These are phyloP conservation scores for Fraxinus quadrangulata DNA, from an alignment of 257 asterid species.

Conservation along the genomic window DNA sequence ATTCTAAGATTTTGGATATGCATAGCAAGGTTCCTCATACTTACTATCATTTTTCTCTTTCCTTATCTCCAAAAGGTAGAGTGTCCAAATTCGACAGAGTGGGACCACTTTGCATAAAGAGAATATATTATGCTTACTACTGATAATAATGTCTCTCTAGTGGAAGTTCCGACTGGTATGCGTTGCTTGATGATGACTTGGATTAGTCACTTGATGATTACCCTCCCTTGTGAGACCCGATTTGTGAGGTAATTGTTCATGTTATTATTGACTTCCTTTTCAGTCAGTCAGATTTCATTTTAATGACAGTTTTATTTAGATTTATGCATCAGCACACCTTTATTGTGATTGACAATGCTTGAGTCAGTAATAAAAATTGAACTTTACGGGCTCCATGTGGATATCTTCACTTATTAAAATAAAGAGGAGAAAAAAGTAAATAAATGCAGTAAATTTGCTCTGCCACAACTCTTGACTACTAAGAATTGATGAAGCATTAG, in stretches of 20 bases:
- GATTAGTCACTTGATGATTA: background rate
- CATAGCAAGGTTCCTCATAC: conserved; percentile 15
- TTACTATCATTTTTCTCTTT: background rate
- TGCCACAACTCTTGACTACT: background rate
- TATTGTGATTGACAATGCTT: background rate
- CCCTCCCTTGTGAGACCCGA: conserved; percentile 74
- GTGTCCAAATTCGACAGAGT: conserved; percentile 91
- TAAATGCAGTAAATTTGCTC: background rate
- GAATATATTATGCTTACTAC: conserved; percentile 90
- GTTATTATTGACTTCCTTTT: background rate
- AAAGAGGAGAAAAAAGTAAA: conserved; percentile 9
- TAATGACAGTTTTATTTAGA: background rate
- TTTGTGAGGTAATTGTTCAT: conserved; percentile 40
- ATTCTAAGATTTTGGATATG: conserved; percentile 11
- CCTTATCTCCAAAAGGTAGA: conserved; percentile 63
- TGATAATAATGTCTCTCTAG: conserved; percentile 96
- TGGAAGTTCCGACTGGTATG: conserved; percentile 98
- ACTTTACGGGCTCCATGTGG: background rate
- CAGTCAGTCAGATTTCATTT: background rate
- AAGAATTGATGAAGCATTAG: conserved; percentile 1
- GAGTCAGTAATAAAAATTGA: conserved; percentile 5
- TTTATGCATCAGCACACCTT: background rate
- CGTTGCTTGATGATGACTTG: conserved; percentile 62
- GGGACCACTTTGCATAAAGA: conserved; percentile 98
- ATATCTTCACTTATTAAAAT: conserved; percentile 3